Base-by-base conservation (phyloP, 495 filamentous ascomycete genomes). In the Thermothielavioides terrestris region DNA sequence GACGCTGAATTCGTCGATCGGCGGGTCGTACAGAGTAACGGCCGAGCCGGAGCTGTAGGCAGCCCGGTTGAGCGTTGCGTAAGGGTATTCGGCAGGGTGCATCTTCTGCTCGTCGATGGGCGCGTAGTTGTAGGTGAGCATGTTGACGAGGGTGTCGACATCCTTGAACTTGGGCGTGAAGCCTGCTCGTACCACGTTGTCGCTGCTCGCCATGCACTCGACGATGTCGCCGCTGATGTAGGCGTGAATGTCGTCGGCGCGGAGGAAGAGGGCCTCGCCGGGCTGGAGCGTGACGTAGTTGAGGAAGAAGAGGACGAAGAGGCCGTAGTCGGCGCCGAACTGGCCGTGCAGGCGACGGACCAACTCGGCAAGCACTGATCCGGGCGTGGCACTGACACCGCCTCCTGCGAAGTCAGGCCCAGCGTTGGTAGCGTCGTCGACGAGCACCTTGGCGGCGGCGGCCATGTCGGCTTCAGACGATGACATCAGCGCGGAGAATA, bases 141-240 rank as follows among this genome's bases (percentile, higher is more conserved):
- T 94, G 52, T 76, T 72, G 30, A 90, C 86, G n/a, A 98, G 76
- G 3, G 88, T 96, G 39, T 82, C 75, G 38, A 95, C 88, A 57
- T 98, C 92, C 72, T 96, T 95, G 77, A 91, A 97, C 67, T 98
- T 98, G 9, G 92, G 92, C 0, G 92, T 98, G 64, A 98, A 90
- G 17, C 92, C 92, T 2, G 92, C 92, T 27, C 92, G 90, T 18
- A 98, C 90, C 6, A 98, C 92, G 54, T 98, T 98, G 71, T 98
- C 92, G 28, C 87, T 94, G 18, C 88, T 85, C 1, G 92, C 92
- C 92, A 98, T 98, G 75, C 92, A 97, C 69, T 98, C 92, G 57
- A 98, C 89, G 58, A 98, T 95, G 51, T 98, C 92, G 37, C 92
- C 92, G 21, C 84, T 89, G 27, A 98, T 75, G 65, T 98, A 98